phyloP scores from a whole-genome alignment of 805 yeast species.

The Wickerhamomyces mucosus region DNA sequence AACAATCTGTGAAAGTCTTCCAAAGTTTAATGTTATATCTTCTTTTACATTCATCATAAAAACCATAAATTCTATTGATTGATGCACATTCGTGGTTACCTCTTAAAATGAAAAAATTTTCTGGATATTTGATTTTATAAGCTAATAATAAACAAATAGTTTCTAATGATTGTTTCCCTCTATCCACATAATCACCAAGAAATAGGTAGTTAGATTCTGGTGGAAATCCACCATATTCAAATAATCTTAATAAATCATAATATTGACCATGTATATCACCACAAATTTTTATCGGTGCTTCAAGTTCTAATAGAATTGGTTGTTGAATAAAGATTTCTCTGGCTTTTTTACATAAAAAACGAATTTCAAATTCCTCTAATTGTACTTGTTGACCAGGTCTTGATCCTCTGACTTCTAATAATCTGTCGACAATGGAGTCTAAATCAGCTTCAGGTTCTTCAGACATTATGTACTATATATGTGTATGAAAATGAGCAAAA shows the following conservation, averaged over 20 bases:
- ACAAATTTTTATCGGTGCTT: constrained; percentile 92
- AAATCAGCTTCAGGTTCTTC: constrained; percentile 77
- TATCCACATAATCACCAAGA: constrained; percentile 95
- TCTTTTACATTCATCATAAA: constrained; percentile 97
- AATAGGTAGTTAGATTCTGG: constrained; percentile 96
- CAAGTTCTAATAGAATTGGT: constrained; percentile 89
- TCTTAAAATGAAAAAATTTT: constrained; percentile 90
- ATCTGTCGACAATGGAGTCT: constrained; percentile 93
- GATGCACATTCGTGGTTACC: constrained; percentile 99
- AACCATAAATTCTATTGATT: constrained; percentile 94
- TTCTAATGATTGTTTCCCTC: constrained; percentile 96
- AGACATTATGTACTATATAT: constrained; percentile 20
- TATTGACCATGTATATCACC: constrained; percentile 99
- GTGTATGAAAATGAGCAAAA: constrained; percentile 1
- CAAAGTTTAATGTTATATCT: constrained; percentile 96
- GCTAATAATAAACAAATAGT: constrained; percentile 91
- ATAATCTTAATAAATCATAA: constrained; percentile 87
- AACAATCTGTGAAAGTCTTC: constrained; percentile 98
- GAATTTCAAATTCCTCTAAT: constrained; percentile 86
- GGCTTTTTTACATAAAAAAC: constrained; percentile 93
- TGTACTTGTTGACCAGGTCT: constrained; percentile 97
- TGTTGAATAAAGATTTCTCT: constrained; percentile 97
- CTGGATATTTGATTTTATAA: constrained; percentile 96
- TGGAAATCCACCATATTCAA: constrained; percentile 98
- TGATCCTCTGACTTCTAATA: constrained; percentile 94